Evolutionary conservation across 1,284 basidiomycete species (phyloP).

Genomic region (Mycena citricolor): DNA sequence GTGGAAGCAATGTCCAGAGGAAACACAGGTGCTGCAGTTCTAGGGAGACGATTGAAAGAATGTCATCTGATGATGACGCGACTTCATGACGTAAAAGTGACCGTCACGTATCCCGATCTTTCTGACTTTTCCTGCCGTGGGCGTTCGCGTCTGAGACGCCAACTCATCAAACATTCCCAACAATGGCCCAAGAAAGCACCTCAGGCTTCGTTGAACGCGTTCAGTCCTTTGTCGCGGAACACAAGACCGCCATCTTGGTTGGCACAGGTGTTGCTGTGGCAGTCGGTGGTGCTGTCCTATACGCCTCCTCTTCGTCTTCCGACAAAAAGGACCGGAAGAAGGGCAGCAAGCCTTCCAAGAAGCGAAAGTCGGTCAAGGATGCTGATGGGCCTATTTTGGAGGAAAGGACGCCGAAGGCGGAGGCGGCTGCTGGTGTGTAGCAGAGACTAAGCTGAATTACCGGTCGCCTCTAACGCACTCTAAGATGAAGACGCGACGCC

Average conservation of each 20-base stretch:
- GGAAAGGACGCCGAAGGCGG: slow-evolving; percentile 24
- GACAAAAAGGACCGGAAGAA: slow-evolving; percentile 58
- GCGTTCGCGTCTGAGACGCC: too few relatives aligned
- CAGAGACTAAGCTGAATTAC: neutral
- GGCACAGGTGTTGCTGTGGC: slow-evolving; percentile 74
- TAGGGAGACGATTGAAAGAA: too few relatives aligned
- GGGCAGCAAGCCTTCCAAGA: slow-evolving; percentile 49
- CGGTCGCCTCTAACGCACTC: slow-evolving; percentile 14
- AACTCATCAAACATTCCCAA: too few relatives aligned
- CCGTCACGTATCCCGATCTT: too few relatives aligned
- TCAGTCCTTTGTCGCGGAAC: slow-evolving; percentile 68
- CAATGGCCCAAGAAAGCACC: too few relatives aligned
- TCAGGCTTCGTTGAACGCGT: slow-evolving; percentile 55
- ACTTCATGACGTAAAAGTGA: too few relatives aligned
- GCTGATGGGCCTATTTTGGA: slow-evolving; percentile 46
- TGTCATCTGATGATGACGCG: too few relatives aligned
- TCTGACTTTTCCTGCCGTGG: too few relatives aligned
- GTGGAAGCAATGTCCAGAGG: too few relatives aligned
- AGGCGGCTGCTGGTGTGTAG: slow-evolving; percentile 13
- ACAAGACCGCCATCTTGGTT: slow-evolving; percentile 70
- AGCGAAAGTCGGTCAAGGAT: slow-evolving; percentile 53
- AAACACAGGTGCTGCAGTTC: too few relatives aligned
- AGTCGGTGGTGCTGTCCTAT: slow-evolving; percentile 78
- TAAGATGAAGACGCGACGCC: slow-evolving; percentile 35
- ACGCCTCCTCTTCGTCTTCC: slow-evolving; percentile 48